A percentile compares a stretch with the other conserved stretches of the same genome.
Evolutionary conservation across 805 yeast genomes (phyloP).

Genomic region (Myxozyma udenii): DNA sequence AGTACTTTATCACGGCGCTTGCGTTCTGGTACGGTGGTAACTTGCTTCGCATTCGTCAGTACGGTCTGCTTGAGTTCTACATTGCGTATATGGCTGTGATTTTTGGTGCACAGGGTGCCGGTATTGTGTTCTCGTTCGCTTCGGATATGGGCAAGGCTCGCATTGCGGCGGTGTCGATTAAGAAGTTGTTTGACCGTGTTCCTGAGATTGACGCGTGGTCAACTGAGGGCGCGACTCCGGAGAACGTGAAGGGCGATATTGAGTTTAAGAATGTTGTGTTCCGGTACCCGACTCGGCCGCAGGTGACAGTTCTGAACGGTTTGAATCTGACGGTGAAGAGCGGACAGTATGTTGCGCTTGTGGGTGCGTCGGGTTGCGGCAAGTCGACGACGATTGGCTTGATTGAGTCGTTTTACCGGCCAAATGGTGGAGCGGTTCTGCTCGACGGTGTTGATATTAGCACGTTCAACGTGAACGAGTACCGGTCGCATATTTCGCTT

Average conservation of each 20-base stretch:
- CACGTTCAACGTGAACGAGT: slow-evolving; percentile 49
- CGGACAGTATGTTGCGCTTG: slow-evolving; percentile 83
- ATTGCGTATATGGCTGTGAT: slow-evolving; percentile 43
- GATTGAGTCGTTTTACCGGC: slow-evolving; percentile 53
- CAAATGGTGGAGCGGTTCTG: slow-evolving; percentile 48
- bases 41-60: slow-evolving; percentile 36
- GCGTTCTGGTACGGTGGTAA: slow-evolving; percentile 48
- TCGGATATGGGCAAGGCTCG: slow-evolving; percentile 47
- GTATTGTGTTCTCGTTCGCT: slow-evolving; percentile 43
- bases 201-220: slow-evolving; percentile 42
- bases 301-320: slow-evolving; percentile 33
- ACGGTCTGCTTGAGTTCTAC: slow-evolving; percentile 39
- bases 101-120: slow-evolving; percentile 47
- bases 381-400: slow-evolving; percentile 49
- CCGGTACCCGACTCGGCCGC: slow-evolving; percentile 37
- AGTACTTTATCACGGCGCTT: slow-evolving; percentile 44
- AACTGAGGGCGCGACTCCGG: slow-evolving; percentile 32
- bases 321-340: slow-evolving; percentile 49
- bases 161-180: slow-evolving; percentile 39
- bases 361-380: slow-evolving; percentile 74
- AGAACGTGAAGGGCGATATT: slow-evolving; percentile 50
- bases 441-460: slow-evolving; percentile 54
- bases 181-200: slow-evolving; percentile 36
- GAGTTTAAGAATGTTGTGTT: slow-evolving; percentile 43
- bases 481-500: slow-evolving; percentile 53